Conservation (phyloP, 495 filamentous ascomycete genomes). For the Hypoxylon crocopeplum region DNA sequence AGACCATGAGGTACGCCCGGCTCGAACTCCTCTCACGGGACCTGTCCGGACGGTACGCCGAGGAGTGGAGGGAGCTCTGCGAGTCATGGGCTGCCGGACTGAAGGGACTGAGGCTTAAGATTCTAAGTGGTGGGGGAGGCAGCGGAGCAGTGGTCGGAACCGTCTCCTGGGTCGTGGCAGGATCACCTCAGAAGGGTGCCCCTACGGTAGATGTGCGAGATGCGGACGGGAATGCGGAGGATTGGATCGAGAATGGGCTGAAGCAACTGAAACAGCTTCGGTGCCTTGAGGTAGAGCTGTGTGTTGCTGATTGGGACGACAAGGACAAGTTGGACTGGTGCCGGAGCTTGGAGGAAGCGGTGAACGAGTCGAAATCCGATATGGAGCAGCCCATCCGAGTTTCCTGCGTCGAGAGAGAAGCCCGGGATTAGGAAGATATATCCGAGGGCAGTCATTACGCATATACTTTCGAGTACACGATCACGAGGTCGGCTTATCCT, state of each 20-base stretch:
- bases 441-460: no score
- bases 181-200: constrained; percentile 19
- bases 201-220: constrained; percentile 20
- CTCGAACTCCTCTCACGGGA: constrained; percentile 40
- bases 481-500: constrained; percentile 1
- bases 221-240: constrained; percentile 19
- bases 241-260: constrained; percentile 22
- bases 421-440: neutral
- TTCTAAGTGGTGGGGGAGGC: constrained; percentile 28
- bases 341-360: constrained; percentile 17
- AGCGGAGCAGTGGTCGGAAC: constrained; percentile 3
- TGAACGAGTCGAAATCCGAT: constrained; percentile 20
- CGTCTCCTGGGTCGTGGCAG: constrained; percentile 32
- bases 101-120: constrained; percentile 39
- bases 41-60: constrained; percentile 15
- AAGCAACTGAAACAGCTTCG: constrained; percentile 24
- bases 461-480: no score
- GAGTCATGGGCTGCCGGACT: constrained; percentile 36
- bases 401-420: constrained; percentile 26
- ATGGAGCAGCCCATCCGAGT: constrained; percentile 18
- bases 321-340: constrained; percentile 27
- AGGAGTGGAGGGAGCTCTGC: constrained; percentile 44
- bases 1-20: constrained; percentile 41
- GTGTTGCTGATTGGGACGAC: constrained; percentile 31
- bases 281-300: constrained; percentile 39